A percentile compares a stretch with the other conserved stretches of the same genome.
phyloP scores from a whole-genome alignment of 2,329 filamentous ascomycete species.

The Geoglossum cookeanum region DNA sequence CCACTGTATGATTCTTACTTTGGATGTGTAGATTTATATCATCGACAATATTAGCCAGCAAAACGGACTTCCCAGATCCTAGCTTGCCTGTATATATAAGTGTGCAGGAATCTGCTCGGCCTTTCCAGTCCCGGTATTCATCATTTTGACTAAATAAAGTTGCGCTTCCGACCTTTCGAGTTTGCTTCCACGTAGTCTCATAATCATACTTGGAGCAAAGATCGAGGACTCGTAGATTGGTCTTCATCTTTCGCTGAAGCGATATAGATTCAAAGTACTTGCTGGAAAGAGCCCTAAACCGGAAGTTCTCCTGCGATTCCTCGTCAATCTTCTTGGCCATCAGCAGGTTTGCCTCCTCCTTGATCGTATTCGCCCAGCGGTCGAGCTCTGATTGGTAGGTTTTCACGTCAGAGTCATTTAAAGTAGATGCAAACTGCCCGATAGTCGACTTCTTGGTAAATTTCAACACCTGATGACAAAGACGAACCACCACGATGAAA shows the following conservation, averaged over 20 bases:
- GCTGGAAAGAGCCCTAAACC: constrained; percentile 11
- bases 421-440: constrained; percentile 15
- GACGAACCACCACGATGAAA: constrained; percentile 20
- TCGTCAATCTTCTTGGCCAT: constrained; percentile 12
- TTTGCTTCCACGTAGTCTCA: constrained; percentile 23
- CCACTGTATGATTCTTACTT: constrained; percentile 8
- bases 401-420: constrained; percentile 18
- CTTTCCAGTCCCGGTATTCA: constrained; percentile 17
- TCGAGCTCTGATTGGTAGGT: constrained; percentile 19
- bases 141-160: constrained; percentile 10
- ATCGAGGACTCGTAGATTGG: constrained; percentile 18
- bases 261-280: constrained; percentile 10
- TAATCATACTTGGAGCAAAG: constrained; percentile 25
- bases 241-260: constrained; percentile 1
- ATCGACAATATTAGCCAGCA: constrained; percentile 26
- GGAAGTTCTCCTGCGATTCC: constrained; percentile 10
- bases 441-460: constrained; percentile 19
- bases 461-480: constrained; percentile 17
- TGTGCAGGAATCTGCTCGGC: constrained; percentile 12
- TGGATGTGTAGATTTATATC: constrained; percentile 16
- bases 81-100: constrained; percentile 23
- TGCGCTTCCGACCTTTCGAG: constrained; percentile 22
- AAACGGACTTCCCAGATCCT: constrained; percentile 27
- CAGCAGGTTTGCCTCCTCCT: constrained; percentile 17
- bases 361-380: constrained; percentile 19